Percentiles rank a stretch among this genome's conserved stretches.
Evolutionary conservation across 495 filamentous ascomycete genomes (phyloP).

Genomic region (Corynascus novoguineensis): DNA sequence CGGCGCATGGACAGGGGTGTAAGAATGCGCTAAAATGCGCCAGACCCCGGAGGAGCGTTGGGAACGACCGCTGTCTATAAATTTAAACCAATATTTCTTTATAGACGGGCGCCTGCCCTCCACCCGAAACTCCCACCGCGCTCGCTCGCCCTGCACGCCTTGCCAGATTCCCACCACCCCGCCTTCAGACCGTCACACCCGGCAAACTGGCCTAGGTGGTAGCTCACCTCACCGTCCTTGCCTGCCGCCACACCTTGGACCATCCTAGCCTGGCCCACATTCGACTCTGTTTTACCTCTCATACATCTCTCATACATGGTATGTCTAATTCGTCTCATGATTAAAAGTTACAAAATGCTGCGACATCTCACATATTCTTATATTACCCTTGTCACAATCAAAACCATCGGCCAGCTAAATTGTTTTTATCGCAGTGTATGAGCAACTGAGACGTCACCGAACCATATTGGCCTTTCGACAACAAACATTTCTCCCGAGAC

Average conservation of each 20-base stretch:
- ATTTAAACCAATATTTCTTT: constrained; percentile 38
- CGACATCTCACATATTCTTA: too few species aligned
- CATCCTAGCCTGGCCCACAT: not conserved
- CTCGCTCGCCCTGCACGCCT: constrained; percentile 25
- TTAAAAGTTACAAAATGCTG: too few species aligned
- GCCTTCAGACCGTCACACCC: constrained; percentile 12
- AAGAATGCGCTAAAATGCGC: constrained; percentile 32
- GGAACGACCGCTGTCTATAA: constrained; percentile 37
- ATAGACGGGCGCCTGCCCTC: constrained; percentile 36
- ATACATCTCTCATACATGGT: too few species aligned
- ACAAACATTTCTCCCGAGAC: constrained; percentile 2
- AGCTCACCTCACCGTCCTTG: not conserved
- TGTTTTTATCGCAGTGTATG: not conserved
- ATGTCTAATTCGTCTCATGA: too few species aligned
- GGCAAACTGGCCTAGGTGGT: not conserved
- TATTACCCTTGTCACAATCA: not conserved
- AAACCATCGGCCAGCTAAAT: too few species aligned
- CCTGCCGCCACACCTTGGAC: not conserved
- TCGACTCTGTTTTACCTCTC: not conserved
- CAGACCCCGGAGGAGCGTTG: constrained; percentile 26
- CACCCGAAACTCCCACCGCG: constrained; percentile 32
- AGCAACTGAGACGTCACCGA: not conserved
- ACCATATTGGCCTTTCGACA: not conserved
- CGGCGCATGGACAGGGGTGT: constrained; percentile 25
- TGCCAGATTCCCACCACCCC: constrained; percentile 8